These are phyloP conservation scores for Eucommia ulmoides DNA, from an alignment of 257 asterid genomes.

Conservation along the genomic window DNA sequence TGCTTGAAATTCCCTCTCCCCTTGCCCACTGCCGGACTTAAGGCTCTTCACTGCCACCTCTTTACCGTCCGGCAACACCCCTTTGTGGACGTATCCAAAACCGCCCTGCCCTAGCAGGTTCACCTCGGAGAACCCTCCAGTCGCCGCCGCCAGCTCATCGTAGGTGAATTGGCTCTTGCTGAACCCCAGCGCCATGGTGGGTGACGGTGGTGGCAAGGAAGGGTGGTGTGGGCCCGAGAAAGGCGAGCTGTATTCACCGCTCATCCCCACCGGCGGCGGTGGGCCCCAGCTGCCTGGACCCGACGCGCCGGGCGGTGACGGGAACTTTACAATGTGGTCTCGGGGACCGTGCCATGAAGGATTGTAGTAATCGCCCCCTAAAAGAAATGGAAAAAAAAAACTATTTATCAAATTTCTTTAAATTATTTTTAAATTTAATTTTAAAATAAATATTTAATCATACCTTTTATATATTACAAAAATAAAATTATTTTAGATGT, in stretches of 20 bases:
- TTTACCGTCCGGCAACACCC: slow-evolving; percentile 12
- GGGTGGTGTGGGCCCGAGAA: slow-evolving; percentile 4
- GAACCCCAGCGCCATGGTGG: slow-evolving; percentile 4
- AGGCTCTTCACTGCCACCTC: slow-evolving; percentile 11
- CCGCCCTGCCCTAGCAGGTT: slow-evolving; percentile 17
- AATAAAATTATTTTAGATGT: too few species aligned
- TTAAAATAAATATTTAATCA: too few species aligned
- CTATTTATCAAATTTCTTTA: too few species aligned
- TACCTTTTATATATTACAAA: too few species aligned
- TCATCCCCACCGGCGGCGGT: neutral
- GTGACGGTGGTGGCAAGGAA: slow-evolving; percentile 3
- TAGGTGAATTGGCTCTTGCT: slow-evolving; percentile 1
- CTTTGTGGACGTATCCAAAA: slow-evolving; percentile 16
- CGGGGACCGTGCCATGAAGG: too few species aligned
- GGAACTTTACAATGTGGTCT: neutral
- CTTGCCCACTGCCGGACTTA: slow-evolving; percentile 12
- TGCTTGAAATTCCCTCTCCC: slow-evolving; percentile 28
- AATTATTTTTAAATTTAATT: too few species aligned
- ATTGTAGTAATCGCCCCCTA: too few species aligned
- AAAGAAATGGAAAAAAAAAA: too few species aligned
- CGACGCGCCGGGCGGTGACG: neutral
- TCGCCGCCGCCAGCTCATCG: slow-evolving; percentile 9
- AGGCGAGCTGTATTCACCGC: slow-evolving; percentile 1
- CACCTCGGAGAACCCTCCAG: slow-evolving; percentile 5
- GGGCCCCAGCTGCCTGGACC: neutral